These are phyloP conservation scores for Ambrosia hybrid DNA, from an alignment of 140 eudicot species.

Conservation along the genomic window DNA sequence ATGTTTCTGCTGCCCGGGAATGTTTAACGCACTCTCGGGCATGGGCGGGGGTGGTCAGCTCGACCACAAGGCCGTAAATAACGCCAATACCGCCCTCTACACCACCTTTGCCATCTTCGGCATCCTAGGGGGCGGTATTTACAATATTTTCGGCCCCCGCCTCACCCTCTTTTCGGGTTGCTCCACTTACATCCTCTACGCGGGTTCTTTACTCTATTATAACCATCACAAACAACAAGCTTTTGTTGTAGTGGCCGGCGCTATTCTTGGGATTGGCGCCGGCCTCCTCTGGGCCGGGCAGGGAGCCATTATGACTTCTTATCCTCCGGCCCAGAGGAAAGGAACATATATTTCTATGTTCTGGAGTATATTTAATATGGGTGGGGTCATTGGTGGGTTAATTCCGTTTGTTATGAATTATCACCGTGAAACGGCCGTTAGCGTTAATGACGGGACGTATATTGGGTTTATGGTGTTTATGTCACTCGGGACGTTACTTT, in stretches of 20 bases:
- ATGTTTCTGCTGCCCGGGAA: slow-evolving; percentile 98
- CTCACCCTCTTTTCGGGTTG: slow-evolving; percentile 78
- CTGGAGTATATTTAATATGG: slow-evolving; percentile 90
- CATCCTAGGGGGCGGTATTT: slow-evolving; percentile 87
- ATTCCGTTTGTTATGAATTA: slow-evolving; percentile 75
- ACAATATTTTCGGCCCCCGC: slow-evolving; percentile 85
- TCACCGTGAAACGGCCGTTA: slow-evolving; percentile 48
- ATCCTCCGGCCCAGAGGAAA: slow-evolving; percentile 69
- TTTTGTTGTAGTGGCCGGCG: slow-evolving; percentile 78
- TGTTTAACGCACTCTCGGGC: slow-evolving; percentile 95
- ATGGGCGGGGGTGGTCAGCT: slow-evolving; percentile 99
- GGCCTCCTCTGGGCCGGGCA: slow-evolving; percentile 94
- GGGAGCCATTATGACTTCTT: slow-evolving; percentile 96
- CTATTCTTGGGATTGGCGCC: slow-evolving; percentile 82
- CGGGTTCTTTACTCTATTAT: slow-evolving; percentile 81
- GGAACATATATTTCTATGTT: slow-evolving; percentile 82
- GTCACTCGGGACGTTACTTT: slow-evolving; percentile 63
- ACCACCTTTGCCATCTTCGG: slow-evolving; percentile 94
- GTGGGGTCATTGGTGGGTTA: slow-evolving; percentile 93
- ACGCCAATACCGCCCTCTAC: slow-evolving; percentile 97
- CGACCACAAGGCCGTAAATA: slow-evolving; percentile 84
- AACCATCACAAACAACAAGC: slow-evolving; percentile 73
- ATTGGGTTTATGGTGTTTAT: slow-evolving; percentile 91
- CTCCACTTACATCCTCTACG: slow-evolving; percentile 75
- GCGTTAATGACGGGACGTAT: slow-evolving; percentile 94